Conservation (phyloP, 2,329 filamentous ascomycete species). For the Acarospora socialis region DNA sequence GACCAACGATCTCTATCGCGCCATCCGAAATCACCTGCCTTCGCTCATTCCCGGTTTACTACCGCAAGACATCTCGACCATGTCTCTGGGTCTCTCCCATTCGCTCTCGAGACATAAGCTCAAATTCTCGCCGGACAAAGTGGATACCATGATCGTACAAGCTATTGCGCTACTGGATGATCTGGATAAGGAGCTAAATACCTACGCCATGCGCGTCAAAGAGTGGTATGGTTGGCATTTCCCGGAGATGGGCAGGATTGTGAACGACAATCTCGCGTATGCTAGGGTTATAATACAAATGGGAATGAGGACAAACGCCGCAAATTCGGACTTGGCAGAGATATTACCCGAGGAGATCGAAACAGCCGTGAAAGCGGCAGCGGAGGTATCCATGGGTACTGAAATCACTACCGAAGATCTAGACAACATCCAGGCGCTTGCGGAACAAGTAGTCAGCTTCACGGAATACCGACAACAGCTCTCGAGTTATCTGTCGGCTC, state of each 20-base stretch:
- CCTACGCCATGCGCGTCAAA: conserved; percentile 97
- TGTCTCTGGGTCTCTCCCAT: conserved; percentile 92
- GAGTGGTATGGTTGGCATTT: conserved; percentile 99
- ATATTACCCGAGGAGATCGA: conserved; percentile 95
- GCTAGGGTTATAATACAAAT: conserved; percentile 75
- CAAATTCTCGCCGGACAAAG: conserved; percentile 97
- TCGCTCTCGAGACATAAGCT: conserved; percentile 94
- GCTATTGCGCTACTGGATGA: conserved; percentile 89
- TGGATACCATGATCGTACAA: conserved; percentile 99
- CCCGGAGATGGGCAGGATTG: conserved; percentile 91
- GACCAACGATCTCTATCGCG: conserved; percentile 82
- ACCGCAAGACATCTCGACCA: conserved; percentile 76
- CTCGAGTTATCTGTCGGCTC: conserved; percentile 73
- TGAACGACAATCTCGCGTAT: conserved; percentile 94
- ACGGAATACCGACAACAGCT: conserved; percentile 82
- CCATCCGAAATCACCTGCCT: conserved; percentile 79
- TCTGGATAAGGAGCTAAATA: conserved; percentile 96
- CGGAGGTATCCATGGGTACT: conserved; percentile 96
- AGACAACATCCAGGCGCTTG: conserved; percentile 79
- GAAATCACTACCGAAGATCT: conserved; percentile 90
- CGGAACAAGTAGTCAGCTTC: conserved; percentile 85
- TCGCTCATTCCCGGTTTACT: conserved; percentile 81
- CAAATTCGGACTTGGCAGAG: conserved; percentile 65
- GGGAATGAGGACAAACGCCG: conserved; percentile 73
- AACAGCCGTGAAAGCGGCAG: conserved; percentile 76